These are phyloP conservation scores for Dactylonectria macrodidyma DNA, from an alignment of 2,329 filamentous ascomycete species.

Conservation along the genomic window DNA sequence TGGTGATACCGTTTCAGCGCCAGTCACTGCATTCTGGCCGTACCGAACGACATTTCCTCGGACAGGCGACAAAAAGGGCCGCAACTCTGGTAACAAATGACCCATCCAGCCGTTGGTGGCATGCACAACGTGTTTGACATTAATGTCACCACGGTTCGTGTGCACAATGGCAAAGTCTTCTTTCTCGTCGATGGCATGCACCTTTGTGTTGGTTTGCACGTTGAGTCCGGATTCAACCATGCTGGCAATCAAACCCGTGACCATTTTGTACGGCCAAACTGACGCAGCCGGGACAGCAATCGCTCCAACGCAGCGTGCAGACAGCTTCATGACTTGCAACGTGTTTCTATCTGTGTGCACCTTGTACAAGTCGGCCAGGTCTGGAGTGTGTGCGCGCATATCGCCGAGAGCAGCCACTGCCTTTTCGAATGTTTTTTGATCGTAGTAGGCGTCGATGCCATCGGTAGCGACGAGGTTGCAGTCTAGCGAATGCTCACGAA, in stretches of 20 bases:
- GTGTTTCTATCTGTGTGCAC: slow-evolving; percentile 25
- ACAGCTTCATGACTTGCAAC: slow-evolving; percentile 28
- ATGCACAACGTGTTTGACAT: slow-evolving; percentile 40
- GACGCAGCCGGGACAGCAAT: slow-evolving; percentile 38
- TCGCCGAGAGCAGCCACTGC: slow-evolving; percentile 34
- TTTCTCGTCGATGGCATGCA: slow-evolving; percentile 25
- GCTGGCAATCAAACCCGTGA: slow-evolving; percentile 30
- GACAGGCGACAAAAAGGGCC: slow-evolving; percentile 24
- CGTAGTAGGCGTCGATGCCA: slow-evolving; percentile 31
- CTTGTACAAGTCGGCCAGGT: slow-evolving; percentile 30
- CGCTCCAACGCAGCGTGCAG: slow-evolving; percentile 18
- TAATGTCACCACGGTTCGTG: slow-evolving; percentile 41
- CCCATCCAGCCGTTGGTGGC: slow-evolving; percentile 48
- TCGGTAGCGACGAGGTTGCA: slow-evolving; percentile 34
- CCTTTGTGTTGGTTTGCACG: slow-evolving; percentile 42
- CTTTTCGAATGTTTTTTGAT: slow-evolving; percentile 29
- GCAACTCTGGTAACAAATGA: slow-evolving; percentile 43
- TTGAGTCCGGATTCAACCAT: slow-evolving; percentile 31
- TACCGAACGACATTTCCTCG: slow-evolving; percentile 23
- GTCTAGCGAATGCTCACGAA: slow-evolving; percentile 35
- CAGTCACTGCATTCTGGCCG: background rate
- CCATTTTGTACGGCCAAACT: slow-evolving; percentile 45
- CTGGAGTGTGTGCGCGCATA: slow-evolving; percentile 29
- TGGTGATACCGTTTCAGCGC: background rate
- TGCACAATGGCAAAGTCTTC: slow-evolving; percentile 30